phyloP scores from a whole-genome alignment of 202 grass and related monocot genomes.

The Miscanthus sacchariflorus region DNA sequence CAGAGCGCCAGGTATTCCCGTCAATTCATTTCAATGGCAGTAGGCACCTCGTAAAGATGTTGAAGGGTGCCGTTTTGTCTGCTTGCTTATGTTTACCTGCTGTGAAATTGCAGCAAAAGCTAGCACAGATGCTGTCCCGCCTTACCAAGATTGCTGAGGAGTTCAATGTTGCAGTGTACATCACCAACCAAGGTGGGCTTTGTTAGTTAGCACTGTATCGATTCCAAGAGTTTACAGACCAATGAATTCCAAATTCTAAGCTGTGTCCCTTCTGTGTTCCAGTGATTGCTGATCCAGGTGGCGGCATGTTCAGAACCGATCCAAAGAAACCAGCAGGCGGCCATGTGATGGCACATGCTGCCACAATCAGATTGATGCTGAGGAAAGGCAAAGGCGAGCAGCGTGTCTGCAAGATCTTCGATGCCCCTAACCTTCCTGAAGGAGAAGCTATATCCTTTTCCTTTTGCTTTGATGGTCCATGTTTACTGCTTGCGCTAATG shows the following conservation, averaged over 20 bases:
- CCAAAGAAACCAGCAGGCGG: constrained; percentile 96
- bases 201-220: constrained; percentile 2
- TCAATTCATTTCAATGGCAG: constrained; percentile 65
- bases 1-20: constrained; percentile 77
- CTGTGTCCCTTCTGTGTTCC: constrained; percentile 29
- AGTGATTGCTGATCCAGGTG: constrained; percentile 95
- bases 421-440: constrained; percentile 96
- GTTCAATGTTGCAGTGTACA: constrained; percentile 97
- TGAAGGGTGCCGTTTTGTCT: constrained; percentile 5
- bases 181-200: constrained; percentile 90
- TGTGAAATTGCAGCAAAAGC: constrained; percentile 78
- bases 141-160: constrained; percentile 97
- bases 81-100: constrained; percentile 31
- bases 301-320: constrained; percentile 92
- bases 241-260: constrained; percentile 14
- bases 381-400: constrained; percentile 99
- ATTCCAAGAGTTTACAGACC: constrained; percentile 15
- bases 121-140: constrained; percentile 94
- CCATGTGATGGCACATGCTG: constrained; percentile 88
- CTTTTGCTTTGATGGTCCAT: constrained; percentile 25
- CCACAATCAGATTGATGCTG: constrained; percentile 89
- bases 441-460: constrained; percentile 96
- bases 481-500: constrained; percentile 15
- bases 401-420: constrained; percentile 95
- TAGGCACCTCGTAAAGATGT: constrained; percentile 37